Evolutionary conservation across 352 stramenopile species (phyloP), one percentile per base, ranked within the genome.

Genomic region (Globisporangium abappressorium): DNA sequence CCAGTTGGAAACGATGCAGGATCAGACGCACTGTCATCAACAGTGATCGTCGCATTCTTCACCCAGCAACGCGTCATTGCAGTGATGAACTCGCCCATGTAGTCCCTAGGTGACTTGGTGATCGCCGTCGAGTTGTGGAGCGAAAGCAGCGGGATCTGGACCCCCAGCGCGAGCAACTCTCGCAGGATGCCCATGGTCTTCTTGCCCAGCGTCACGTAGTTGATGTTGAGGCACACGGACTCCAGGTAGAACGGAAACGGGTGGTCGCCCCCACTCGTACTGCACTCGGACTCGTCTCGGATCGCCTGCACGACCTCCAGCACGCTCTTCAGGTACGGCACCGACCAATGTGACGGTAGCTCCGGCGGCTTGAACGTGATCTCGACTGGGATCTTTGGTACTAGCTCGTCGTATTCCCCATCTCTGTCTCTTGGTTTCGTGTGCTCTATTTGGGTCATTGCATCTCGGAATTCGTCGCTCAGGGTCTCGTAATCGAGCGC

Each of bases 241-340:
- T 65, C 41, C 2, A 70, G 18, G 9, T 15, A 20, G 26, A 70
- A 70, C 33, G 65, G 65, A 20, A 70, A 70, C 26, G 56, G 22
- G 43, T 65, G 30, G 14, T 61, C 34, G 9, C 62, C 62, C 18
- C 51, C 49, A n/a, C 62, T 68, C 1, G 62, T 68, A 36, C 43
- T 64, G 46, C 43, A 60, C 18, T 65, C 65, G 1, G 46, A 64
- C 34, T 70, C 65, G 18, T 70, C 65, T 26, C 26, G 47, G 46
- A 70, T 65, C 6, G 65, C 65, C 33, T 70, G 65, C 30, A 70
- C 65, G 20, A 64, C 54, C 56, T 70, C 65, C 15, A 64, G 20
- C n/a, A 70, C 57, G 65, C 65, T 70, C 57, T 51, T 58, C 30
- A 70, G 57, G 65, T 65, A 70, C 57, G 57, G 56, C 33, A 65